Evolutionary conservation across 1,284 basidiomycete species (phyloP), one percentile per base, ranked within the genome.

Genomic region (Pascua guehoae): DNA sequence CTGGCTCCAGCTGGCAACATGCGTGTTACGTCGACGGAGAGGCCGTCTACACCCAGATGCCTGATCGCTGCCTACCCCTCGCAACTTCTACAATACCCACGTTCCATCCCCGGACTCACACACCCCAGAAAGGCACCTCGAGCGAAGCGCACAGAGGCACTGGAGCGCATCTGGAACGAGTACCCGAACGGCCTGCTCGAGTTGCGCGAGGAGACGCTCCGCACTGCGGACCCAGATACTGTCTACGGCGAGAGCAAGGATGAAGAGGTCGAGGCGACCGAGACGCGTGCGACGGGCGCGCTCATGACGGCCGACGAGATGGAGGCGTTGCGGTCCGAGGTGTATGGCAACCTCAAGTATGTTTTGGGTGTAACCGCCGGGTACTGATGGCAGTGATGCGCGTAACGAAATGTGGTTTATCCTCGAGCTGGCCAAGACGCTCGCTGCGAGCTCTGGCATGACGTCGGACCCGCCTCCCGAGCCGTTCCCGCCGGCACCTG

Each of bases 401-500:
- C 67, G 71, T 5, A 73, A 74, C 48, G 72, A 75, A 60, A 61
- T 76, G n/a, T 76, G 71, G 71, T 73, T 65, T 45, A 64, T 66
- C 5, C 60, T 73, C 14, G 71, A 76, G 55, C 62, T 76, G 8
- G 69, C 67, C 42, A 72, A 71, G 51, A 71, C 69, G 5, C 66
- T 76, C 12, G 50, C 65, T 1, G 53, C 56, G 2, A 67, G 66
- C 2, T 55, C 66, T 0, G 44, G 49, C 7, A 69, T 64, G 47
- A 54, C 64, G 8, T 51, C 60, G n/a, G 62, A 71, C 37, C 67
- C 71, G 1, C 73, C 73, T 7, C 57, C 63, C 7, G 55, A 63
- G n/a, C 66, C 66, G 5, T 18, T 57, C 9, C 52, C 57, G 11
- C 38, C 51, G 11, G 50, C 47, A 0, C 52, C 55, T 8, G 15